These are phyloP conservation scores for Pseudocercospora macadamiae DNA, from an alignment of 2,329 filamentous ascomycete species.

Conservation along the genomic window DNA sequence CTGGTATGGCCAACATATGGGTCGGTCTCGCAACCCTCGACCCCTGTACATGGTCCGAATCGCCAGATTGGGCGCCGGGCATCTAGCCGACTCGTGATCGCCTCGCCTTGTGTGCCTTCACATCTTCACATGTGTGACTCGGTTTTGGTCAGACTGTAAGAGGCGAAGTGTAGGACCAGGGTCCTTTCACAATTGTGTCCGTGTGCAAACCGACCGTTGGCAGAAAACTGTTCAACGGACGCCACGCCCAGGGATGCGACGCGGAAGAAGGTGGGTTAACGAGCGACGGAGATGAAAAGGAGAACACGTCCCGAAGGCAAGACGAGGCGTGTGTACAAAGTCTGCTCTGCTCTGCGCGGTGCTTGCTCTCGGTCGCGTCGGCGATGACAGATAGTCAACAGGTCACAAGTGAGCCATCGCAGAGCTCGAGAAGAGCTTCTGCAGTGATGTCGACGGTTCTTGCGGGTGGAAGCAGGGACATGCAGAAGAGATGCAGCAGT, in stretches of 20 bases:
- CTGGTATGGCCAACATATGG: neutral
- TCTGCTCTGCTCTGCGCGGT: too few relatives aligned
- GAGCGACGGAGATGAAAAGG: slow-evolving; percentile 11
- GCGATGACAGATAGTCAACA: neutral
- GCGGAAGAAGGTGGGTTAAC: neutral
- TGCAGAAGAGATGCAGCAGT: neutral
- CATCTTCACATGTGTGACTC: neutral
- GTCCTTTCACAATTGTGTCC: too few relatives aligned
- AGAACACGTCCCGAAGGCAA: neutral
- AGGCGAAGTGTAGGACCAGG: neutral
- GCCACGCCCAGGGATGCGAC: neutral
- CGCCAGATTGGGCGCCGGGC: neutral
- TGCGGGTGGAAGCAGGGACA: neutral
- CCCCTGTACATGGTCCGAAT: too few relatives aligned
- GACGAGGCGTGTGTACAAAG: neutral
- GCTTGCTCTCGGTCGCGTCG: neutral
- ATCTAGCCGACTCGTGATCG: neutral
- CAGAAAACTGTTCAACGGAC: slow-evolving; percentile 1
- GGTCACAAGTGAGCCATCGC: neutral
- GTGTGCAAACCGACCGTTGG: neutral
- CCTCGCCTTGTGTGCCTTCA: neutral
- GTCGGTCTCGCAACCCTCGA: too few relatives aligned
- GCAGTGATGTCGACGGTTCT: neutral
- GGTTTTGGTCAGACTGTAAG: neutral
- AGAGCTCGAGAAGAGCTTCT: neutral